Evolutionary conservation across 2,329 filamentous ascomycete species (phyloP).

Genomic region (Arthrobotrys entomopaga): DNA sequence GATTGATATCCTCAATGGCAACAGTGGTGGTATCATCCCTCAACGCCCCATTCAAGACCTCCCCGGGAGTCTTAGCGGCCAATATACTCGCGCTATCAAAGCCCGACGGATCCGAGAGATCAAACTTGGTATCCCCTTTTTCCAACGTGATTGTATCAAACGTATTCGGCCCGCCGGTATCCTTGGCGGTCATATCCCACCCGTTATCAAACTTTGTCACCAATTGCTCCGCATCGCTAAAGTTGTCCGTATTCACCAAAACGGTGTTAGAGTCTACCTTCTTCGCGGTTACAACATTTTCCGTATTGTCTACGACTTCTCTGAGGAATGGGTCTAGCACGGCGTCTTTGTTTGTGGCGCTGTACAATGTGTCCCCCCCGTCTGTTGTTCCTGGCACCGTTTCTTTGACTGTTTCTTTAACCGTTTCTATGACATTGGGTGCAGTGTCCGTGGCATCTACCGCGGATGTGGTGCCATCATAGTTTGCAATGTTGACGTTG

Average conservation of each 20-base stretch:
- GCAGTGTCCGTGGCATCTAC: neutral
- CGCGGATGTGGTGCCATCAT: neutral
- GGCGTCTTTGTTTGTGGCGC: conserved; percentile 2
- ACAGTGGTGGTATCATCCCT: conserved; percentile 19
- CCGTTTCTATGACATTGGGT: neutral
- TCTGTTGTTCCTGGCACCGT: no score
- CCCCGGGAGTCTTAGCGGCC: neutral
- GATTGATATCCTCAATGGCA: conserved; percentile 3
- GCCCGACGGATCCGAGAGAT: conserved; percentile 25
- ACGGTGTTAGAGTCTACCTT: conserved; percentile 24
- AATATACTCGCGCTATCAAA: conserved; percentile 16
- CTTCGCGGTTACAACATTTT: conserved; percentile 16
- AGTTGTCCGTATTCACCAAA: conserved; percentile 13
- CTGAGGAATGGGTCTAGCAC: conserved; percentile 14
- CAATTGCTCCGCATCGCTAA: conserved; percentile 19
- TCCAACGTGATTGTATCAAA: conserved; percentile 17
- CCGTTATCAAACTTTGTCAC: conserved; percentile 8
- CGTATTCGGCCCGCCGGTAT: conserved; percentile 18
- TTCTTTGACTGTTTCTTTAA: neutral
- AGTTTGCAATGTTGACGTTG: conserved; percentile 22
- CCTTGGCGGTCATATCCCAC: conserved; percentile 13
- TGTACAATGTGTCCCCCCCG: no score
- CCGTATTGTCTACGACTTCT: conserved; percentile 29
- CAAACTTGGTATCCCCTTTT: conserved; percentile 24
- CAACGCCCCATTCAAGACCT: conserved; percentile 18